These are phyloP conservation scores for Globisporangium nagaii DNA, from an alignment of 352 stramenopile species.

Conservation along the genomic window DNA sequence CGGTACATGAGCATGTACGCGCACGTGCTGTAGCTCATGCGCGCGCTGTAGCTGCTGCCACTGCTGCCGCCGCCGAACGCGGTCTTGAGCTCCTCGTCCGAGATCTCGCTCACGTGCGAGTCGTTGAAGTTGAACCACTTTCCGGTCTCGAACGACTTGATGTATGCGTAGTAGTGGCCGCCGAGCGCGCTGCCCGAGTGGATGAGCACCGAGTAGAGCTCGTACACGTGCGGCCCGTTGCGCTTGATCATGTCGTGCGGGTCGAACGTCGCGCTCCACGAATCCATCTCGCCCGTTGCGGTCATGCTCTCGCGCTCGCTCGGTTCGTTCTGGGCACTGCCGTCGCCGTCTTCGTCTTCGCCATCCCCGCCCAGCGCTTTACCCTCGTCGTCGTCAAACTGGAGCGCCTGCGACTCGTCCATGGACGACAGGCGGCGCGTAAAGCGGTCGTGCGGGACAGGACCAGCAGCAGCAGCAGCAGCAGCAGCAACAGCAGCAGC, in stretches of 20 bases:
- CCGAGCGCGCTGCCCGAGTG: slow-evolving; percentile 89
- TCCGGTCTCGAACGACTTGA: slow-evolving; percentile 77
- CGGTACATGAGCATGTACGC: slow-evolving; percentile 93
- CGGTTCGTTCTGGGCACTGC: no score
- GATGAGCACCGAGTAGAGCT: slow-evolving; percentile 91
- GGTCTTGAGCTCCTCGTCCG: slow-evolving; percentile 69
- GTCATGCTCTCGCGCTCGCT: slow-evolving; percentile 3
- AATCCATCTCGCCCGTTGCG: slow-evolving; percentile 27
- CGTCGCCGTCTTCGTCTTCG: not conserved
- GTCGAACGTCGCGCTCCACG: slow-evolving; percentile 72
- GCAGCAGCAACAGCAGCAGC: not conserved
- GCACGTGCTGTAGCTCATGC: slow-evolving; percentile 65
- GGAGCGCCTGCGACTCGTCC: slow-evolving; percentile 58
- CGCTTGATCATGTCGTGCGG: slow-evolving; percentile 52
- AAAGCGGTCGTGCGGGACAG: slow-evolving; percentile 6
- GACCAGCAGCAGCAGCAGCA: no score
- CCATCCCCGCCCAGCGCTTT: slow-evolving; percentile 11
- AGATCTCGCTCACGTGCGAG: slow-evolving; percentile 73
- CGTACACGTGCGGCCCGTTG: slow-evolving; percentile 77
- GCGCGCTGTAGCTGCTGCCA: slow-evolving; percentile 44
- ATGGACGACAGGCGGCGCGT: slow-evolving; percentile 64
- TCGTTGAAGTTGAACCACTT: slow-evolving; percentile 90
- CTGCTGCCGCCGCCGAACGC: slow-evolving; percentile 55
- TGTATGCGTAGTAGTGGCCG: slow-evolving; percentile 94
- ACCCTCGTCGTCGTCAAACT: slow-evolving; percentile 22